Evolutionary conservation across 345 rosid species (phyloP).

Genomic region (Luvunga scandens): DNA sequence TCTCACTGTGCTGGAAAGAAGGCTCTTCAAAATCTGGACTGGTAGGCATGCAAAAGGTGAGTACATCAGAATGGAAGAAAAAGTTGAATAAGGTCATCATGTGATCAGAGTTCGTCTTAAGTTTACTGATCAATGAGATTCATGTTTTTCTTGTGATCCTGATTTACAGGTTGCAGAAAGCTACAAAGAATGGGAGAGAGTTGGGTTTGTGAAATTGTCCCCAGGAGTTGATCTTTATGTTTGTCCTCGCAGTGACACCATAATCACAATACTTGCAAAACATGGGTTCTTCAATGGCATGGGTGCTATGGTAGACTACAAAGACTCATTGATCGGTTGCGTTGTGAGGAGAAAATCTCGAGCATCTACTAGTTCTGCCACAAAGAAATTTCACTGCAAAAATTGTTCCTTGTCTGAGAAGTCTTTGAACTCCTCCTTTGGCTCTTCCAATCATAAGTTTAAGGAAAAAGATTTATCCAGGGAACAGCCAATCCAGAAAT

Average conservation of each 20-base stretch:
- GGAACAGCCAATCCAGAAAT: not conserved
- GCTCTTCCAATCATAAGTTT: conserved; percentile 5
- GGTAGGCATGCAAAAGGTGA: conserved; percentile 29
- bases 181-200: conserved; percentile 28
- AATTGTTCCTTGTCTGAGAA: conserved; percentile 8
- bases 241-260: conserved; percentile 29
- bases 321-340: conserved; percentile 29
- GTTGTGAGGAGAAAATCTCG: conserved; percentile 32
- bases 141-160: conserved; percentile 1
- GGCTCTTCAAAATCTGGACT: conserved; percentile 33
- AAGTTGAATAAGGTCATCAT: not conserved
- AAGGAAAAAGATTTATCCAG: conserved; percentile 1
- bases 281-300: conserved; percentile 41
- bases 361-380: conserved; percentile 5
- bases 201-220: conserved; percentile 29
- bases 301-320: conserved; percentile 27
- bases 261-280: conserved; percentile 37
- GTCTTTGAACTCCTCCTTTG: conserved; percentile 12
- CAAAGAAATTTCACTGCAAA: conserved; percentile 17
- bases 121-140: conserved; percentile 2
- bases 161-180: conserved; percentile 28
- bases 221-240: conserved; percentile 34
- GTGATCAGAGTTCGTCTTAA: not conserved
- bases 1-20: conserved; percentile 37
- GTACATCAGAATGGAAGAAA: conserved; percentile 10